Percentiles rank a stretch among this genome's conserved stretches.
These are phyloP conservation scores for Leccinum boreale DNA, from an alignment of 768 basidiomycete species.

Conservation along the genomic window DNA sequence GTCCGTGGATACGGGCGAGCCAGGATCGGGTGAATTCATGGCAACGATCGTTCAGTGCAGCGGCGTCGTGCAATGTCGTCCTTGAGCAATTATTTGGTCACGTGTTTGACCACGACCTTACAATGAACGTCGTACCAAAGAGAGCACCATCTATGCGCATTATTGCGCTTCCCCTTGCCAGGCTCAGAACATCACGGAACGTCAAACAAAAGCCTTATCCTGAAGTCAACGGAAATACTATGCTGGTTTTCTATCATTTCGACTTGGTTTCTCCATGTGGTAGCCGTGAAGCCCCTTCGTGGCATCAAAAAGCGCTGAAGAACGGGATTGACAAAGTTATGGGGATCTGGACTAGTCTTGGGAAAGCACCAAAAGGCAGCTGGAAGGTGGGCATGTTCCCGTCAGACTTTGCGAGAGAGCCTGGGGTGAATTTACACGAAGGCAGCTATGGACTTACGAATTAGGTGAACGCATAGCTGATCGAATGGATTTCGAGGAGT, in stretches of 20 bases:
- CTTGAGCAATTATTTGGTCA: slow-evolving; percentile 3
- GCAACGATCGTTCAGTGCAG: neutral
- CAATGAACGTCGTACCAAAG: slow-evolving; percentile 18
- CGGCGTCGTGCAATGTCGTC: neutral
- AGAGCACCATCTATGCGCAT: slow-evolving; percentile 39
- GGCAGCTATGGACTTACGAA: slow-evolving; percentile 56
- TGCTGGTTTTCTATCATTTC: slow-evolving; percentile 44
- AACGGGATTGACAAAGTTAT: slow-evolving; percentile 52
- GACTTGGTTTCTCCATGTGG: slow-evolving; percentile 27
- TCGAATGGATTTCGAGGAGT: slow-evolving; percentile 77
- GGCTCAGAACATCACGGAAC: slow-evolving; percentile 14
- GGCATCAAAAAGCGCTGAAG: slow-evolving; percentile 32
- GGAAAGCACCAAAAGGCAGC: slow-evolving; percentile 56
- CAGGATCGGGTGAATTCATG: slow-evolving; percentile 39
- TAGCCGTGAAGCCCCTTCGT: slow-evolving; percentile 32
- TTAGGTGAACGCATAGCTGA: slow-evolving; percentile 68
- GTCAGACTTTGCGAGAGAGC: slow-evolving; percentile 4
- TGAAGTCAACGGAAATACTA: slow-evolving; percentile 10
- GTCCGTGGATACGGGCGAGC: slow-evolving; percentile 35
- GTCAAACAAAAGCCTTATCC: slow-evolving; percentile 5
- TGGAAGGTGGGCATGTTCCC: slow-evolving; percentile 60
- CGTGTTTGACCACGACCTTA: slow-evolving; percentile 12
- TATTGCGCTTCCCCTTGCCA: slow-evolving; percentile 43
- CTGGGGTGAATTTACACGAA: slow-evolving; percentile 1
- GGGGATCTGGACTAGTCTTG: slow-evolving; percentile 62